phyloP scores from a whole-genome alignment of 208 protist genomes.

The Leishmania major region DNA sequence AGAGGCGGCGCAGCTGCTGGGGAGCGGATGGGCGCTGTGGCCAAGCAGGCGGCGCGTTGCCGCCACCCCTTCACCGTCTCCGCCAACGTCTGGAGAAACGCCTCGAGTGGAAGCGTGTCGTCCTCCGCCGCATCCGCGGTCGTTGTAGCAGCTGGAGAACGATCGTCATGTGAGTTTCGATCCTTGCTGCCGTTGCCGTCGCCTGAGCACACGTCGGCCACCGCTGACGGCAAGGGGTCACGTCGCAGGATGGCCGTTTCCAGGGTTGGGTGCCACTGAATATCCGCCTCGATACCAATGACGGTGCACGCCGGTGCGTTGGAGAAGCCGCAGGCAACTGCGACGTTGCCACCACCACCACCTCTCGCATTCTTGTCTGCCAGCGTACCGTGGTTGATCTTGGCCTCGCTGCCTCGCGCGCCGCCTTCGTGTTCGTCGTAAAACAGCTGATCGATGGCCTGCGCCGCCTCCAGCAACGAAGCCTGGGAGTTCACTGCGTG shows the following conservation, averaged over 20 bases:
- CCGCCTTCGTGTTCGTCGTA: not conserved
- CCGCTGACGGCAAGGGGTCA: constrained; percentile 23
- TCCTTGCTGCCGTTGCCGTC: not conserved
- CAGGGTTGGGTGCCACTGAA: constrained; percentile 28
- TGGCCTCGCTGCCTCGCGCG: not conserved
- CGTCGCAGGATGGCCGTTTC: constrained; percentile 34
- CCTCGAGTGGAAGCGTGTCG: not conserved
- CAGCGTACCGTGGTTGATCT: not conserved
- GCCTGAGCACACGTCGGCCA: not conserved
- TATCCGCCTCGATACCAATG: constrained; percentile 51
- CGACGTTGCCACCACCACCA: not conserved
- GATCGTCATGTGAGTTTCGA: not conserved
- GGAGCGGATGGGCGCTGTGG: not conserved
- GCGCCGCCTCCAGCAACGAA: constrained; percentile 5
- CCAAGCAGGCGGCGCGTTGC: not conserved
- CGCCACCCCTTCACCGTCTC: constrained; percentile 16
- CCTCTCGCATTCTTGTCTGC: not conserved
- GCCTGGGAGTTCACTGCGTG: constrained; percentile 41
- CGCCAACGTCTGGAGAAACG: constrained; percentile 7
- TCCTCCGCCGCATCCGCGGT: not conserved
- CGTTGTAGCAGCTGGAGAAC: not conserved
- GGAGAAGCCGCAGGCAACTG: not conserved
- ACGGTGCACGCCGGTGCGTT: not conserved
- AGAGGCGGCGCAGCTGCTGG: not conserved
- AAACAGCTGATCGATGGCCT: not conserved